Evolutionary conservation across 257 asterid species (phyloP).

Genomic region (Hygrophila difformis): DNA sequence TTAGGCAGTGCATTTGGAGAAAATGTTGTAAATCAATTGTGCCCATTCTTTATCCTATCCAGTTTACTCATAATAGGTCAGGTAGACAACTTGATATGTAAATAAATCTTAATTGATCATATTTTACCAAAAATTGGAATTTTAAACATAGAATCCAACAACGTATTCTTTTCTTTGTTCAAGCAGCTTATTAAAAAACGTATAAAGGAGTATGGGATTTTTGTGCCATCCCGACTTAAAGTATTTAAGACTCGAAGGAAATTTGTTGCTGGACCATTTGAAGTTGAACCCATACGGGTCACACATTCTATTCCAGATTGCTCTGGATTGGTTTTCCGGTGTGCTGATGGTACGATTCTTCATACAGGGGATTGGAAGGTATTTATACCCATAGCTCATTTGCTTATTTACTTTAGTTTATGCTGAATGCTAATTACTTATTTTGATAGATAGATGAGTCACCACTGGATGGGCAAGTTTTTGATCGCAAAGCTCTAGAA

Average conservation of each 20-base stretch:
- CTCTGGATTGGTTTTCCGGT: slow-evolving; percentile 94
- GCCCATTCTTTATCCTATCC: not conserved
- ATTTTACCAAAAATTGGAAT: too few species aligned
- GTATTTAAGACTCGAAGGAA: slow-evolving; percentile 67
- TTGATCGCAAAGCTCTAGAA: slow-evolving; percentile 89
- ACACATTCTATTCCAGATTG: slow-evolving; percentile 99
- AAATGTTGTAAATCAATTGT: slow-evolving; percentile 1
- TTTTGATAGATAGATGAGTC: slow-evolving; percentile 86
- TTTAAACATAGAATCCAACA: too few species aligned
- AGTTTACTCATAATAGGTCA: not conserved
- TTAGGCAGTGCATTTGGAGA: slow-evolving; percentile 1
- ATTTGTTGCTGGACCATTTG: slow-evolving; percentile 96
- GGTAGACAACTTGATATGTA: slow-evolving; percentile 1
- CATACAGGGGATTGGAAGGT: slow-evolving; percentile 99
- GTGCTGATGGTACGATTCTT: slow-evolving; percentile 95
- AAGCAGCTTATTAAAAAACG: slow-evolving; percentile 91
- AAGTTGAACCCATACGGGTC: slow-evolving; percentile 84
- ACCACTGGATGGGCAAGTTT: slow-evolving; percentile 84
- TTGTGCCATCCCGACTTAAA: slow-evolving; percentile 88
- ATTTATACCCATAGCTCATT: slow-evolving; percentile 2
- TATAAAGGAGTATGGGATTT: slow-evolving; percentile 88
- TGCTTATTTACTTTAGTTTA: slow-evolving; percentile 4
- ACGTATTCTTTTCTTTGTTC: slow-evolving; percentile 19
- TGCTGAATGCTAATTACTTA: slow-evolving; percentile 12
- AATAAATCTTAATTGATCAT: slow-evolving; percentile 7